Percentiles rank a stretch among this genome's conserved stretches.
Evolutionary conservation across 805 yeast genomes (phyloP).

Genomic region (Kuraishia borneana): DNA sequence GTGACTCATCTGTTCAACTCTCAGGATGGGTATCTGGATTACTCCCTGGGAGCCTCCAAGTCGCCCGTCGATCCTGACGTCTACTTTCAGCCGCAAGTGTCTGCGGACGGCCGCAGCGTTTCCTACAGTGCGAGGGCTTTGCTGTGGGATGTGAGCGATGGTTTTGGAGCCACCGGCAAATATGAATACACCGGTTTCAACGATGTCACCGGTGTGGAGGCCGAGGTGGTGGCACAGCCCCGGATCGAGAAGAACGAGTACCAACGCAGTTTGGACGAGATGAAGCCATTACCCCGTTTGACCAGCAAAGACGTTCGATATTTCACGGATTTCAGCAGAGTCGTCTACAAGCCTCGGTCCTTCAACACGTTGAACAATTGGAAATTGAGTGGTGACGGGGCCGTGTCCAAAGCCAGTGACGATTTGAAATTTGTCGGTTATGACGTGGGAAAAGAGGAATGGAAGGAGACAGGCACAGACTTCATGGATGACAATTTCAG

Average conservation of each 20-base stretch:
- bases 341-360: slow-evolving; percentile 53
- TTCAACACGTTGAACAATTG: slow-evolving; percentile 47
- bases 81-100: slow-evolving; percentile 30
- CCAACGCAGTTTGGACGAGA: slow-evolving; percentile 51
- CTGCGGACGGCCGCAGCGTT: slow-evolving; percentile 27
- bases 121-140: slow-evolving; percentile 76
- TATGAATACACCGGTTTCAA: slow-evolving; percentile 28
- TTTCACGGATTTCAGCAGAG: slow-evolving; percentile 75
- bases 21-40: slow-evolving; percentile 62
- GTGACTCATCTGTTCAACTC: slow-evolving; percentile 70
- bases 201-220: slow-evolving; percentile 10
- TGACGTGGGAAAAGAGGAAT: slow-evolving; percentile 54
- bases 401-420: slow-evolving; percentile 10
- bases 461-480: slow-evolving; percentile 31
- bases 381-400: slow-evolving; percentile 41
- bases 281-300: slow-evolving; percentile 24
- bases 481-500: slow-evolving; percentile 52
- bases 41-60: slow-evolving; percentile 17
- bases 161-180: slow-evolving; percentile 58
- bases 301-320: slow-evolving; percentile 32
- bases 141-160: slow-evolving; percentile 72
- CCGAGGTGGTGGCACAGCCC: slow-evolving; percentile 20
- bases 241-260: slow-evolving; percentile 41
- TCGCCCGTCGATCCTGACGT: slow-evolving; percentile 30
- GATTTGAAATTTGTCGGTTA: slow-evolving; percentile 31